Evolutionary conservation across 257 asterid species (phyloP), one percentile per base, ranked within the genome.

Genomic region (Cinchona pubescens): DNA sequence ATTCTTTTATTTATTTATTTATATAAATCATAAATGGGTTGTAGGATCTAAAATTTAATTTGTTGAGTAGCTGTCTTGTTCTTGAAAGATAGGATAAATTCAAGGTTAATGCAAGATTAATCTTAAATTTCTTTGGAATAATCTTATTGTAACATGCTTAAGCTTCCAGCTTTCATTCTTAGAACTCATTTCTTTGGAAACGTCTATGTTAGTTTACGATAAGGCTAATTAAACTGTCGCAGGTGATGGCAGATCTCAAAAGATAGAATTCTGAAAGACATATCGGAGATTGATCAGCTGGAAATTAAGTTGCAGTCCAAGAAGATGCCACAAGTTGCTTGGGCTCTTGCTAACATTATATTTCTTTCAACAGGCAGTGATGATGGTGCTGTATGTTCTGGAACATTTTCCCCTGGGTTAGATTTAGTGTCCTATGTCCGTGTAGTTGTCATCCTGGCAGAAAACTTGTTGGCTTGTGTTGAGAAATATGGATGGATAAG

Each of bases 171-270:
- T 21, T 38, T 30, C 63, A 35, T 59, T 30, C 58, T 59, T 68
- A n/a, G 11, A 29, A 42, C 40, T 38, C 23, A 46, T 75, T 76
- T 42, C 53, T 46, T 42, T 38, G 30, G 40, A 25, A 29, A 19
- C 15, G 32, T 7, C 67, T 46, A 72, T 77, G 76, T 87, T 80
- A 77, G 76, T 73, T 80, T 78, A 78, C 64, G 79, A 83, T 78
- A 86, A 83, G 82, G 79, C 97, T 94, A 88, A 94, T 92, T 90
- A 86, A 83, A 89, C 91, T 79, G 82, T 90, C 94, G 88, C 96
- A 92, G 99, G 89, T 94, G 92, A 86, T 90, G 95, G 84, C 97
- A 94, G 99, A 84, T 87, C 75, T 87, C 89, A 53, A 92, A 82
- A 82, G 97, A 90, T 89, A 84, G 83, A 88, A 83, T 89, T 86